Conservation (phyloP, 73 alveolate species). For the Paramecium biaurelia region DNA sequence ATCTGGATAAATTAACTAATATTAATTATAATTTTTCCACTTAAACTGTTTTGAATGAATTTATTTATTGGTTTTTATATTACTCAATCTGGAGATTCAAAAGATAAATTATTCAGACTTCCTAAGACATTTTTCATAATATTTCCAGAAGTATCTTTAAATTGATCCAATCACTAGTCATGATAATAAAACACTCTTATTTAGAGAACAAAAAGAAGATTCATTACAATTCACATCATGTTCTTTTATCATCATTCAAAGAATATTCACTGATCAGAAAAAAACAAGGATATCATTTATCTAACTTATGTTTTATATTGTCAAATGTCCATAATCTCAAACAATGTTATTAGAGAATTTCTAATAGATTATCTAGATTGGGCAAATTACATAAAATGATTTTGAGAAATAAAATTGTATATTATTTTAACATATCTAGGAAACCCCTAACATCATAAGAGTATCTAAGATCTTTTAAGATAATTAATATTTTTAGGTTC, state of each 20-base stretch:
- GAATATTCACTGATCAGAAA: background rate
- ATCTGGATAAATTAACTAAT: no score
- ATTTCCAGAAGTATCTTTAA: background rate
- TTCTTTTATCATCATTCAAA: background rate
- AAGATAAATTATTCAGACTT: background rate
- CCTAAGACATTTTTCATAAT: background rate
- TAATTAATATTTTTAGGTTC: background rate
- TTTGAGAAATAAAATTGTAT: background rate
- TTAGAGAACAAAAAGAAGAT: background rate
- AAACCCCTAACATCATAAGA: background rate
- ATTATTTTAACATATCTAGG: background rate
- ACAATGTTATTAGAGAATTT: background rate
- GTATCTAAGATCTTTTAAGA: background rate
- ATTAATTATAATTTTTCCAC: no score
- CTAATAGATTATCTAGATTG: background rate
- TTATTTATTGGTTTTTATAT: background rate
- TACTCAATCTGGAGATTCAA: background rate
- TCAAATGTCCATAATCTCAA: background rate
- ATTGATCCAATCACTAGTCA: background rate
- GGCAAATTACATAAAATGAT: background rate
- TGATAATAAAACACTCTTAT: background rate
- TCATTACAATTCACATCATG: background rate
- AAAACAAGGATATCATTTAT: background rate
- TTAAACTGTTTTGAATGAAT: no score
- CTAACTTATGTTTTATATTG: background rate